These are phyloP conservation scores for Bretschneidera sinensis DNA, from an alignment of 345 rosid species.

Conservation along the genomic window DNA sequence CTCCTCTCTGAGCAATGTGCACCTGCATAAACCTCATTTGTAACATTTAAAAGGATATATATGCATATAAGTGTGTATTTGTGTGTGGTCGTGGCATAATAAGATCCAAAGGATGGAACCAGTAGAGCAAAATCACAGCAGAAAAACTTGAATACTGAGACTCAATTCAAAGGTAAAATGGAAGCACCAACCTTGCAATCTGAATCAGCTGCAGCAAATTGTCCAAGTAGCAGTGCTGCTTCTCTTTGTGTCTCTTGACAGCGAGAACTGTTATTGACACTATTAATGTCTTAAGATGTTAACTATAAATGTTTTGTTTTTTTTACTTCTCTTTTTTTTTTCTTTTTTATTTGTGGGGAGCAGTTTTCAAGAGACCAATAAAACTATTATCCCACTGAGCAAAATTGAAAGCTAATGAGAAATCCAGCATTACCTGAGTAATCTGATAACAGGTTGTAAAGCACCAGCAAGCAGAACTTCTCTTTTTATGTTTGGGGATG, in stretches of 20 bases:
- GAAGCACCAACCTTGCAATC: constrained; percentile 59
- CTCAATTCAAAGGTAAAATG: background rate
- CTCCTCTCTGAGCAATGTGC: constrained; percentile 81
- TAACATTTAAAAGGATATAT: constrained; percentile 1
- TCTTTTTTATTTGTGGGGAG: background rate
- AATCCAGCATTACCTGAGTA: constrained; percentile 47
- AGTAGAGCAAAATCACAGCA: no score
- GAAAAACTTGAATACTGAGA: no score
- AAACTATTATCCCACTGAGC: background rate
- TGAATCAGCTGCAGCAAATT: constrained; percentile 77
- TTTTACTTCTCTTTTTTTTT: background rate
- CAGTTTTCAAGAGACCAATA: background rate
- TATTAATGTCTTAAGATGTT: background rate
- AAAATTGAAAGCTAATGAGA: constrained; percentile 1
- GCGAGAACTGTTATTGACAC: constrained; percentile 40
- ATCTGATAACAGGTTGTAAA: constrained; percentile 71
- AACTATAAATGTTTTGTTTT: background rate
- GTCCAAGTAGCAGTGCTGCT: constrained; percentile 73
- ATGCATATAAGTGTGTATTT: no score
- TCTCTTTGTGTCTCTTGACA: constrained; percentile 74
- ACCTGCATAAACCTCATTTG: constrained; percentile 39
- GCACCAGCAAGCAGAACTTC: constrained; percentile 73
- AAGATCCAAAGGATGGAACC: background rate
- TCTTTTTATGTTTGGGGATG: constrained; percentile 67
- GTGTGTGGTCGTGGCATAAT: background rate